Conservation (phyloP, 1,284 basidiomycete genomes). For the Cryptococcus jaspeensis region DNA sequence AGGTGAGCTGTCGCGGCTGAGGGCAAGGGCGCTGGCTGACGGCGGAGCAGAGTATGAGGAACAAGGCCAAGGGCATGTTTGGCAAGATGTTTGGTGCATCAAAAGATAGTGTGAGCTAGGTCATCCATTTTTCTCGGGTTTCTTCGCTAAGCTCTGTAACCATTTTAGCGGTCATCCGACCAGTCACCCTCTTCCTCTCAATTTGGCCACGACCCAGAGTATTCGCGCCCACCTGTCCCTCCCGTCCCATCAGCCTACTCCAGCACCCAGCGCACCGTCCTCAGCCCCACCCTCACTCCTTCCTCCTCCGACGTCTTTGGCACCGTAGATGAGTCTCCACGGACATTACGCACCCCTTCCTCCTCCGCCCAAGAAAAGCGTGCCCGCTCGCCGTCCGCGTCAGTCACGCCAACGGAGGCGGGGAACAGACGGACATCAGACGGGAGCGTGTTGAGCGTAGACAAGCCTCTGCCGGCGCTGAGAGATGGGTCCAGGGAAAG, state of each 20-base stretch:
- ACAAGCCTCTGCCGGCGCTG: conserved; percentile 15
- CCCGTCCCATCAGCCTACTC: conserved; percentile 17
- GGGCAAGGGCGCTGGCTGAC: neutral
- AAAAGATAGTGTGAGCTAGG: conserved; percentile 3
- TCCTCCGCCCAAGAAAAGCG: neutral
- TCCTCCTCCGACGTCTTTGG: conserved; percentile 13
- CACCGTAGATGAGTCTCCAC: neutral
- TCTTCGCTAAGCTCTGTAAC: neutral
- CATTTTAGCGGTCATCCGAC: conserved; percentile 5
- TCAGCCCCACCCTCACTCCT: conserved; percentile 3
- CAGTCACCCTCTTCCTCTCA: conserved; percentile 8
- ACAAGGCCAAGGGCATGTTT: conserved; percentile 46
- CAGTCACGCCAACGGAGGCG: conserved; percentile 6
- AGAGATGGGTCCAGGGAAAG: neutral
- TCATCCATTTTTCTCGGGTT: neutral
- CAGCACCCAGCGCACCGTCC: conserved; percentile 3
- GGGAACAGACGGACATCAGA: conserved; percentile 1
- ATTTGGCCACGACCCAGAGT: neutral
- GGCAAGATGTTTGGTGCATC: conserved; percentile 47
- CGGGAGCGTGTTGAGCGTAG: conserved; percentile 7
- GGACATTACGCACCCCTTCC: neutral
- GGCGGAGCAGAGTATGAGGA: conserved; percentile 33
- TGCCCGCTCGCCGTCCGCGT: neutral
- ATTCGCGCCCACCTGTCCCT: conserved; percentile 11
- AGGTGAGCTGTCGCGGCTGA: conserved; percentile 23